phyloP scores from a whole-genome alignment of 257 asterid species.

The Plantago elongata region DNA sequence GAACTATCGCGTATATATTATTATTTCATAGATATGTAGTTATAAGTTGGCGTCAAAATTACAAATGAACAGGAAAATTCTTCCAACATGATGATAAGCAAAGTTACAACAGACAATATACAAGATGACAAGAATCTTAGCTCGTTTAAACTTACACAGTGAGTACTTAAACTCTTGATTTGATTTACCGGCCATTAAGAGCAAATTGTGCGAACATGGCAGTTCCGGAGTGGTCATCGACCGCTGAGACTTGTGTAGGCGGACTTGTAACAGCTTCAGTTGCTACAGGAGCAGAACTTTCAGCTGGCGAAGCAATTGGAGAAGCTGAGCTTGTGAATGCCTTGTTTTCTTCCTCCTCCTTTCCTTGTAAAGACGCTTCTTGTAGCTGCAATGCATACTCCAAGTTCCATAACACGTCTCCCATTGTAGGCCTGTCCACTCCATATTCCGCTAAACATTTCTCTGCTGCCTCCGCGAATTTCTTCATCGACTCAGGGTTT shows the following conservation, averaged over 20 bases:
- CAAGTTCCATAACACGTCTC: conserved; percentile 87
- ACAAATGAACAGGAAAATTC: not conserved
- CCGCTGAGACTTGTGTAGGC: conserved; percentile 30
- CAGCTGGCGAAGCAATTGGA: not conserved
- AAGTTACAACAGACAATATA: too few species aligned
- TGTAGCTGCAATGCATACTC: conserved; percentile 86
- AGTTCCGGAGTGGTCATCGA: conserved; percentile 76
- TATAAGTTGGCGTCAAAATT: not conserved
- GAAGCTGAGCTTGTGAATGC: conserved; percentile 19
- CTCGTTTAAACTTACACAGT: not conserved
- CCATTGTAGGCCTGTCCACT: conserved; percentile 87
- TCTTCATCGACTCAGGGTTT: conserved; percentile 67
- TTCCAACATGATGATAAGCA: not conserved
- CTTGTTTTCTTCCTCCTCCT: conserved; percentile 33
- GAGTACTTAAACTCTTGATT: not conserved
- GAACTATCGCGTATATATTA: too few species aligned
- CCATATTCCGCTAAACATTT: conserved; percentile 91
- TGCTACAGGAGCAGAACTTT: not conserved
- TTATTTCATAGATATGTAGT: too few species aligned
- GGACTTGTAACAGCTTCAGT: conserved; percentile 25
- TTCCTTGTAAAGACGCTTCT: conserved; percentile 37
- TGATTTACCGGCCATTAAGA: conserved; percentile 56
- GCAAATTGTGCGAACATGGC: conserved; percentile 76
- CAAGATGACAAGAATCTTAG: too few species aligned
- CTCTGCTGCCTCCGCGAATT: conserved; percentile 82